Conservation (phyloP, 257 asterid species). For the Parsonsia alboflavescens region DNA sequence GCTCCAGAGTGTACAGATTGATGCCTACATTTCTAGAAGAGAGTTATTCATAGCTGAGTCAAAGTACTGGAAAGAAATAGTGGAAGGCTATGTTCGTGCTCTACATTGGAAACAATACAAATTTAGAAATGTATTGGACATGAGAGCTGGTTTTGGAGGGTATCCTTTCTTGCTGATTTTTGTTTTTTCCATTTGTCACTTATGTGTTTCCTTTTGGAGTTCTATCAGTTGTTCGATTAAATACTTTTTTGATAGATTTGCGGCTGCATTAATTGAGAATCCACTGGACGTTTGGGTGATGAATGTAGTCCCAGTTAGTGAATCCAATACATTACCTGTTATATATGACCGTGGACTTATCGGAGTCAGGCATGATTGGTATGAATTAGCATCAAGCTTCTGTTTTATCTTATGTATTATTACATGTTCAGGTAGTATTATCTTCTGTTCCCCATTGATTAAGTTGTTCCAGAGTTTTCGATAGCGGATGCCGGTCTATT, state of each 20-base stretch:
- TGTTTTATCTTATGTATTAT: background rate
- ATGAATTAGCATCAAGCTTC: slow-evolving; percentile 2
- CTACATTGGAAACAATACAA: slow-evolving; percentile 56
- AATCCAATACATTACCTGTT: slow-evolving; percentile 85
- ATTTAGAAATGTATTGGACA: slow-evolving; percentile 86
- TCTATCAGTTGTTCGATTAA: slow-evolving; percentile 1
- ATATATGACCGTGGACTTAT: slow-evolving; percentile 91
- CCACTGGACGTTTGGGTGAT: slow-evolving; percentile 89
- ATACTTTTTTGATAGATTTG: slow-evolving; percentile 51
- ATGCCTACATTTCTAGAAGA: slow-evolving; percentile 69
- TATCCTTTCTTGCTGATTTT: slow-evolving; percentile 19
- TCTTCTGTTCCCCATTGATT: background rate
- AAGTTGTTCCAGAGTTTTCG: no score
- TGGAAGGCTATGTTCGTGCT: slow-evolving; percentile 54
- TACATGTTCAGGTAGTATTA: background rate
- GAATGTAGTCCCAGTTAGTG: slow-evolving; percentile 90
- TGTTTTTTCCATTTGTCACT: slow-evolving; percentile 7
- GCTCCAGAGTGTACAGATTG: slow-evolving; percentile 79
- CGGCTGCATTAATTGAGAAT: slow-evolving; percentile 76
- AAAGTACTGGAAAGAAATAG: slow-evolving; percentile 76
- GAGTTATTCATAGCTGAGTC: slow-evolving; percentile 79
- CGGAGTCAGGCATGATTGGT: slow-evolving; percentile 98
- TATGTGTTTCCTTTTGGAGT: slow-evolving; percentile 6
- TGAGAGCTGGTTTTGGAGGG: slow-evolving; percentile 99
- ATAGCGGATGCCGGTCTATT: no score